These are phyloP conservation scores for Epichloe amarillans DNA, from an alignment of 2,329 filamentous ascomycete genomes.

Conservation along the genomic window DNA sequence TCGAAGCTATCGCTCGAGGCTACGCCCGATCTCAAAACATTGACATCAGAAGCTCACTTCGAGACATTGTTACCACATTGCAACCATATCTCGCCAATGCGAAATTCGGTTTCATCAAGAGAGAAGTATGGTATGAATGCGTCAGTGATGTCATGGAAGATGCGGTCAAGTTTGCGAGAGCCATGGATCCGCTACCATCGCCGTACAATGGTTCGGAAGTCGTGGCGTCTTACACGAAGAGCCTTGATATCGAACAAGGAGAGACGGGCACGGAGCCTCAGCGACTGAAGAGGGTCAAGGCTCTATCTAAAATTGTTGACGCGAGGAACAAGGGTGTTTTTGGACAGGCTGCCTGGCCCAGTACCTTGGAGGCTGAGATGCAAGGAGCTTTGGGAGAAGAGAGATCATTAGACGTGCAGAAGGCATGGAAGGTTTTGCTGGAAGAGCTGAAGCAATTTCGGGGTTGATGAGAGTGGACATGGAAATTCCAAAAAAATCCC, in stretches of 20 bases:
- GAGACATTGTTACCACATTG: slow-evolving; percentile 26
- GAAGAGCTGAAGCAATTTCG: slow-evolving; percentile 13
- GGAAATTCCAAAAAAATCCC: neutral
- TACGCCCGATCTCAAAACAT: slow-evolving; percentile 31
- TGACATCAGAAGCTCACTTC: slow-evolving; percentile 22
- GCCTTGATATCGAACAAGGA: slow-evolving; percentile 31
- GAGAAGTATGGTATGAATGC: slow-evolving; percentile 39
- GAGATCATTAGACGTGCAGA: slow-evolving; percentile 32
- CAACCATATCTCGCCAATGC: slow-evolving; percentile 25
- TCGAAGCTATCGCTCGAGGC: slow-evolving; percentile 37
- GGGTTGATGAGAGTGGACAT: neutral
- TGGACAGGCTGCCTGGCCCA: slow-evolving; percentile 16
- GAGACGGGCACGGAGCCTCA: slow-evolving; percentile 39
- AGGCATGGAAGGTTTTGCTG: slow-evolving; percentile 25
- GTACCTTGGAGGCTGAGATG: slow-evolving; percentile 20
- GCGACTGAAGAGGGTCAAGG: slow-evolving; percentile 33
- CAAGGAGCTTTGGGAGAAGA: slow-evolving; percentile 25
- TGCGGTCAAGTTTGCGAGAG: slow-evolving; percentile 14
- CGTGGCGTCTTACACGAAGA: slow-evolving; percentile 27
- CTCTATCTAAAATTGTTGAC: slow-evolving; percentile 27
- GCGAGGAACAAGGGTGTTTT: slow-evolving; percentile 31
- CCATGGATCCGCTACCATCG: slow-evolving; percentile 10
- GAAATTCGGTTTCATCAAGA: slow-evolving; percentile 29
- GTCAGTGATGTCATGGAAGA: slow-evolving; percentile 34
- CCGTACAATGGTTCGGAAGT: slow-evolving; percentile 9